A percentile compares a stretch with the other conserved stretches of the same genome.
These are phyloP conservation scores for Psilocybe sp. DNA, from an alignment of 768 basidiomycete species.

Conservation along the genomic window DNA sequence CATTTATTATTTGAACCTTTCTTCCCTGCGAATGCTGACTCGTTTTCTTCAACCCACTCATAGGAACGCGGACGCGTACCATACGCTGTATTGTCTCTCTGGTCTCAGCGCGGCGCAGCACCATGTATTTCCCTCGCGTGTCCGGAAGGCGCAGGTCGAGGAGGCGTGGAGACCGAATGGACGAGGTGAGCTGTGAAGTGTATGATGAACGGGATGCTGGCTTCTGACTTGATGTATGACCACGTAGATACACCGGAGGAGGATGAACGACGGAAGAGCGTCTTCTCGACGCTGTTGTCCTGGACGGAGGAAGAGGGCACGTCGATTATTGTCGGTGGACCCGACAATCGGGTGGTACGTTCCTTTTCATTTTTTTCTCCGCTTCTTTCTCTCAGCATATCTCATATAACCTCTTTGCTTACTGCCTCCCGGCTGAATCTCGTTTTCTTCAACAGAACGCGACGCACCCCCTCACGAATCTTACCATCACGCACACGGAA, in stretches of 20 bases:
- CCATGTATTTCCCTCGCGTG: slow-evolving; percentile 48
- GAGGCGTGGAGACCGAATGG: slow-evolving; percentile 15
- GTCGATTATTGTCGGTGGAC: slow-evolving; percentile 24
- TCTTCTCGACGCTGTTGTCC: slow-evolving; percentile 22
- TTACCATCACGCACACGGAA: slow-evolving; percentile 35
- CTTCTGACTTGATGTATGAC: background rate
- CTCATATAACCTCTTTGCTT: too few relatives aligned
- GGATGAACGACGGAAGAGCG: slow-evolving; percentile 13
- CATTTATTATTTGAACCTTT: too few relatives aligned
- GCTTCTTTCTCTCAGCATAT: background rate
- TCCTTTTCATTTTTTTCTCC: background rate
- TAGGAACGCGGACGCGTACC: slow-evolving; percentile 91
- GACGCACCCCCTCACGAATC: slow-evolving; percentile 32
- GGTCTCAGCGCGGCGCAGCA: slow-evolving; percentile 92
- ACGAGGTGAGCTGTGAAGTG: slow-evolving; percentile 6
- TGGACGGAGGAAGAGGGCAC: slow-evolving; percentile 32
- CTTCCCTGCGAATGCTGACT: too few relatives aligned
- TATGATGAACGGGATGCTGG: background rate
- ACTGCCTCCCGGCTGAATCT: too few relatives aligned
- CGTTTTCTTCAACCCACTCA: background rate
- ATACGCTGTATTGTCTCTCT: slow-evolving; percentile 89
- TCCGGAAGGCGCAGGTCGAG: slow-evolving; percentile 16
- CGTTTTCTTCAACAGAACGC: slow-evolving; percentile 20
- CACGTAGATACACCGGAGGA: slow-evolving; percentile 15
- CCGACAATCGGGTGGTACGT: slow-evolving; percentile 26